phyloP scores from a whole-genome alignment of 306 rosid species.

The Betula pendula region DNA sequence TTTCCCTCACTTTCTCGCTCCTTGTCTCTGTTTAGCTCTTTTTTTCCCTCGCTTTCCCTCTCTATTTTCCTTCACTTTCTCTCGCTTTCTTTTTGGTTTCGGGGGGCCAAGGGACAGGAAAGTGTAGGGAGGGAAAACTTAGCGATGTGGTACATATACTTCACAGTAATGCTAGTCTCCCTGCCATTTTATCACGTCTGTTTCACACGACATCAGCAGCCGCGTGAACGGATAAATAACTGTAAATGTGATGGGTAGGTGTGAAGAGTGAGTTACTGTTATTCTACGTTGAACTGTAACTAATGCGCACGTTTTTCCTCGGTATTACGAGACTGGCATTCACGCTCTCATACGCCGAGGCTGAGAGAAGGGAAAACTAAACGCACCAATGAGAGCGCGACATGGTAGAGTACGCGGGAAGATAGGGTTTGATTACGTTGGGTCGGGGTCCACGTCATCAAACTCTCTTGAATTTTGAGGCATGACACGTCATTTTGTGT shows the following conservation, averaged over 20 bases:
- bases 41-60: not conserved
- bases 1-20: not conserved
- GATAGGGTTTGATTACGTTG: conserved; percentile 25
- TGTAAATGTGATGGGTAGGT: too few relatives aligned
- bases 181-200: too few relatives aligned
- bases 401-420: not conserved
- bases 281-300: conserved; percentile 20
- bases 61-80: not conserved
- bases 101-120: conserved; percentile 22
- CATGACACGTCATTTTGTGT: too few relatives aligned
- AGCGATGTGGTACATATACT: not conserved
- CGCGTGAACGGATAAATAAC: too few relatives aligned
- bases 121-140: conserved; percentile 56
- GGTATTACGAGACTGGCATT: conserved; percentile 44
- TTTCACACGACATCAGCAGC: too few relatives aligned
- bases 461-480: not conserved
- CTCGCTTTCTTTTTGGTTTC: not conserved
- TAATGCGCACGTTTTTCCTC: not conserved
- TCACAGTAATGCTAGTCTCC: too few relatives aligned
- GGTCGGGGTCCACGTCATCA: not conserved
- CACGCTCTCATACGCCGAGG: conserved; percentile 13
- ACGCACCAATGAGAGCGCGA: conserved; percentile 24
- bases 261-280: too few relatives aligned
- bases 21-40: not conserved
- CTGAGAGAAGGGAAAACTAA: conserved; percentile 8